phyloP scores from a whole-genome alignment of 2,329 filamentous ascomycete species.

The Colletotrichum incanum region DNA sequence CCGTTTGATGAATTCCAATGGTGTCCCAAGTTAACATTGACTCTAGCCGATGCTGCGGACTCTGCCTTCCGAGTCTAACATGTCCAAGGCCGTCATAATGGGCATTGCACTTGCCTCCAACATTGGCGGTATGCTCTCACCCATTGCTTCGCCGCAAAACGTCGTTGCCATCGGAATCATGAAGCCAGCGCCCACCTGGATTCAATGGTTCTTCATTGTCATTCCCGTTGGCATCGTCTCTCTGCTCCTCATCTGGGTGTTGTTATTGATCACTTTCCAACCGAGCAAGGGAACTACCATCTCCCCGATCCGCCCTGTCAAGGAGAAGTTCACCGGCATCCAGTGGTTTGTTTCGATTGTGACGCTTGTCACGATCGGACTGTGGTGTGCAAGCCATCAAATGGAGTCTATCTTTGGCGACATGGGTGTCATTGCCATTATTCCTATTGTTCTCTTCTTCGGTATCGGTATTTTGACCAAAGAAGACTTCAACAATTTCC shows the following conservation, averaged over 20 bases:
- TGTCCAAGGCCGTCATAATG: slow-evolving; percentile 95
- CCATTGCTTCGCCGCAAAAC: slow-evolving; percentile 97
- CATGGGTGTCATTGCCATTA: slow-evolving; percentile 98
- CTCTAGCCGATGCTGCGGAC: slow-evolving; percentile 91
- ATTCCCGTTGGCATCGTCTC: slow-evolving; percentile 93
- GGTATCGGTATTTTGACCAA: slow-evolving; percentile 96
- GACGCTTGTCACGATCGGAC: slow-evolving; percentile 85
- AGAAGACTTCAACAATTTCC: slow-evolving; percentile 99
- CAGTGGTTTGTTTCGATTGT: slow-evolving; percentile 94
- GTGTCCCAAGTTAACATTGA: slow-evolving; percentile 34
- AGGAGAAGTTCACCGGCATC: slow-evolving; percentile 87
- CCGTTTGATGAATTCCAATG: neutral
- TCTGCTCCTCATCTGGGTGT: slow-evolving; percentile 88
- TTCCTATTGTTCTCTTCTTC: slow-evolving; percentile 96
- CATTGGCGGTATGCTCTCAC: slow-evolving; percentile 95
- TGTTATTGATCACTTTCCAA: slow-evolving; percentile 88
- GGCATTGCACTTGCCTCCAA: slow-evolving; percentile 96
- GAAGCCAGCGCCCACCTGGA: slow-evolving; percentile 92
- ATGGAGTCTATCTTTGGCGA: slow-evolving; percentile 92
- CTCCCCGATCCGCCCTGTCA: slow-evolving; percentile 90
- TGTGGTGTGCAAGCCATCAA: slow-evolving; percentile 95
- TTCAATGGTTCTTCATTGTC: slow-evolving; percentile 96
- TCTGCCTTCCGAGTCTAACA: slow-evolving; percentile 88
- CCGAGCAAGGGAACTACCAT: slow-evolving; percentile 90
- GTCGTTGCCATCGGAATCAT: slow-evolving; percentile 98